phyloP scores from a whole-genome alignment of 176 grass and related monocot species.

The Juncus effusus region DNA sequence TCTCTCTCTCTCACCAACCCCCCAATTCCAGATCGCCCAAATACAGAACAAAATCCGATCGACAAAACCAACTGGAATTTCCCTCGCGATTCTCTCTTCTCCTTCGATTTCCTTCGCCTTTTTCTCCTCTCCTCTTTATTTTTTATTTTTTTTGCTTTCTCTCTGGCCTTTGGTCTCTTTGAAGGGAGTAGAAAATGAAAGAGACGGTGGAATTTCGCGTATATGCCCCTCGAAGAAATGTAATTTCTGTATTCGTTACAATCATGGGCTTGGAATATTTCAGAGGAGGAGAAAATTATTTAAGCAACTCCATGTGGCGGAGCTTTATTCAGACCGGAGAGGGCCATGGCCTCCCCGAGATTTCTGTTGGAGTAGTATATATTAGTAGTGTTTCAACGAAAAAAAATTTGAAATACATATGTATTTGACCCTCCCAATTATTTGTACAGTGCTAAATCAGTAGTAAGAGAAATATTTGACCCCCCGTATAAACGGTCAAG shows the following conservation, averaged over 20 bases:
- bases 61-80: not conserved
- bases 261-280: conserved; percentile 10
- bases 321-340: not conserved
- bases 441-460: too few relatives aligned
- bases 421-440: too few relatives aligned
- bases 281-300: not conserved
- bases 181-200: conserved; percentile 82
- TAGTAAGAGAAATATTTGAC: not conserved
- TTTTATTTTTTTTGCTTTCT: conserved; percentile 1
- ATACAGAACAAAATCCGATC: not conserved
- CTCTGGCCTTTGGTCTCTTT: conserved; percentile 56
- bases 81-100: conserved; percentile 9
- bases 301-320: conserved; percentile 4
- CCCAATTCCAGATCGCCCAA: conserved; percentile 4
- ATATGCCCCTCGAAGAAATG: conserved; percentile 1
- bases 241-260: conserved; percentile 20
- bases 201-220: conserved; percentile 11
- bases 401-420: not conserved
- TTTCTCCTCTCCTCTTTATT: conserved; percentile 7
- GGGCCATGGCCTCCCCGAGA: too few relatives aligned
- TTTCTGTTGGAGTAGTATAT: too few relatives aligned
- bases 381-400: too few relatives aligned
- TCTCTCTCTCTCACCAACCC: not conserved
- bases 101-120: conserved; percentile 4
- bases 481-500: not conserved